Base-by-base conservation (phyloP, 2,329 filamentous ascomycete genomes). In the Verticillium longisporum region DNA sequence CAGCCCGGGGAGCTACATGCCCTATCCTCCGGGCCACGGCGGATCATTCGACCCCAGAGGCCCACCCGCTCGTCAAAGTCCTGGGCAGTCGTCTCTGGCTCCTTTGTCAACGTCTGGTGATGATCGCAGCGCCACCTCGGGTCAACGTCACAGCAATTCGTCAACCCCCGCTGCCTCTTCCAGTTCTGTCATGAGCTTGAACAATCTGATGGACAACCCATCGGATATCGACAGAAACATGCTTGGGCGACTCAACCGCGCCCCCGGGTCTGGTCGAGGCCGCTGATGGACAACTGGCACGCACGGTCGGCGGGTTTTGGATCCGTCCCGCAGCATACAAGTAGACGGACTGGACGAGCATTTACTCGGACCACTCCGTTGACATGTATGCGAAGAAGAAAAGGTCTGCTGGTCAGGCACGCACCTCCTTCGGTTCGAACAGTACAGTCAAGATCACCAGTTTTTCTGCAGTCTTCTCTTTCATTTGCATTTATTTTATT, bases 171-270 rank as follows among this genome's bases (percentile, higher is more conserved):
- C 63, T 14, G 60, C 62, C 13, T 55, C 62, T 18, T 62, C 63
- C 11, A 65, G 62, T 21, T 82, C 80, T n/a, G 76, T 81, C 26
- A 84, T 83, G 81, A 83, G 79, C 66, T 67, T 83, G 50, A 80
- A 77, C 67, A 81, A 80, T 61, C 71, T 82, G 63, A 78, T 83
- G 68, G 81, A 79, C 33, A 77, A 77, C 66, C 54, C 63, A 62
- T 61, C 54, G 60, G 82, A 84, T 61, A 83, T 85, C 61, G 83
- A 85, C 66, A 76, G 77, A 65, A 78, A 73, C 62, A 85, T 85
- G 83, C 74, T 85, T 61, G 77, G 78, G 45, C 77, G 80, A 41
- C 69, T 85, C 58, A 81, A 83, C 64, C 74, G 78, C 56, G 58
- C 59, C 2, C 59, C 58, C 4, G 55, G 56, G 14, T 57, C 53